Evolutionary conservation across 345 rosid genomes (phyloP).

Genomic region (Pistacia integerrima): DNA sequence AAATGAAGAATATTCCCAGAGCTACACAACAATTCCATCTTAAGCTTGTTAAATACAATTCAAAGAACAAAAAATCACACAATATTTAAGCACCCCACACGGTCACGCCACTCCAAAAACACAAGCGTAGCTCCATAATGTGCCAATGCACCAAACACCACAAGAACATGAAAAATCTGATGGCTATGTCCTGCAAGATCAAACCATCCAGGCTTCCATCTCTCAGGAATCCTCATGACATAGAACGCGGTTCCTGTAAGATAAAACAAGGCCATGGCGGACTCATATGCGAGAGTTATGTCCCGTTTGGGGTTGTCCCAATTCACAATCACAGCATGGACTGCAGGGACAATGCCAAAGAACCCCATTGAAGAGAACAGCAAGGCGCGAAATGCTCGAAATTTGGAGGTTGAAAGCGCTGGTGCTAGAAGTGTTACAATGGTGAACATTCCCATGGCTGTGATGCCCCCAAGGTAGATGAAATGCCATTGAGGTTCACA

Average conservation of each 20-base stretch:
- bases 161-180: conserved; percentile 89
- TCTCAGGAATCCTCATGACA: conserved; percentile 74
- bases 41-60: not conserved
- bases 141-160: conserved; percentile 85
- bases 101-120: conserved; percentile 78
- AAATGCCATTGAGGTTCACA: conserved; percentile 79
- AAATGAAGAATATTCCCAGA: not conserved
- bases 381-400: conserved; percentile 60
- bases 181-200: conserved; percentile 88
- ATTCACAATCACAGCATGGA: conserved; percentile 59
- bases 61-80: not conserved
- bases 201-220: conserved; percentile 83
- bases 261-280: conserved; percentile 78
- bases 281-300: conserved; percentile 59
- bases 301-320: conserved; percentile 74
- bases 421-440: conserved; percentile 70
- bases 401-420: conserved; percentile 53
- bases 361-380: conserved; percentile 83
- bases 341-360: conserved; percentile 70
- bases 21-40: not conserved
- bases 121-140: conserved; percentile 81
- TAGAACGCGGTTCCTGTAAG: conserved; percentile 71
- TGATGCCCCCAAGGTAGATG: conserved; percentile 71
- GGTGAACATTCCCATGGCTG: conserved; percentile 78
- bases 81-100: conserved; percentile 41